Conservation (phyloP, 805 yeast species). For the Nakazawaea anatomiae region DNA sequence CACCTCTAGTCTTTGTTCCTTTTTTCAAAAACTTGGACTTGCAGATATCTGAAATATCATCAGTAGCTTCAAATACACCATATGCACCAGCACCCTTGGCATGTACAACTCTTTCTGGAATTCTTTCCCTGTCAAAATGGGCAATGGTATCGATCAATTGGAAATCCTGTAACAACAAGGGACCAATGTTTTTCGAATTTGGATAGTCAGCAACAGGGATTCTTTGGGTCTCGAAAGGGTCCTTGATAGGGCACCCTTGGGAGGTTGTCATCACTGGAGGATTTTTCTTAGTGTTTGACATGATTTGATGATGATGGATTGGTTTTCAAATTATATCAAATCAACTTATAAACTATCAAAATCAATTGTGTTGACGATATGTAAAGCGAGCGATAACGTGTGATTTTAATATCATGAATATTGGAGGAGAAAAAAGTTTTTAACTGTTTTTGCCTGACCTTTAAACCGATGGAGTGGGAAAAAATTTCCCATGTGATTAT, state of each 20-base stretch:
- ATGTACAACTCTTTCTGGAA: conserved; percentile 90
- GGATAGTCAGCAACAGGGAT: conserved; percentile 43
- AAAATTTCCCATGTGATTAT: neutral
- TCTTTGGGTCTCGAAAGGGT: conserved; percentile 73
- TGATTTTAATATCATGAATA: too few species aligned
- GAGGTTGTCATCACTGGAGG: conserved; percentile 66
- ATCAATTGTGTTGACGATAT: too few species aligned
- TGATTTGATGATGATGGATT: conserved; percentile 4
- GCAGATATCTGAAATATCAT: conserved; percentile 71
- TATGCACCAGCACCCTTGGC: conserved; percentile 93
- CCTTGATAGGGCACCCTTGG: conserved; percentile 71
- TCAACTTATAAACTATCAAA: neutral
- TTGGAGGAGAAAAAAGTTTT: too few species aligned
- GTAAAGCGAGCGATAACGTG: too few species aligned
- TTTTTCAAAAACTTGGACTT: conserved; percentile 63
- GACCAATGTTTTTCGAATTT: conserved; percentile 38
- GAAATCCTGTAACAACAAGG: conserved; percentile 75
- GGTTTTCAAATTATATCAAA: neutral
- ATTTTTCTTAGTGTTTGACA: conserved; percentile 19
- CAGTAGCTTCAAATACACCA: conserved; percentile 83
- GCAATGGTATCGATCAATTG: conserved; percentile 75
- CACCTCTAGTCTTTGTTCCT: conserved; percentile 74
- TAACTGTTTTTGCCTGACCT: neutral
- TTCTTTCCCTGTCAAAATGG: conserved; percentile 85
- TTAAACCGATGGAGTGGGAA: neutral